phyloP scores from a whole-genome alignment of 768 basidiomycete genomes.

The Mrakia hoshinonis region DNA sequence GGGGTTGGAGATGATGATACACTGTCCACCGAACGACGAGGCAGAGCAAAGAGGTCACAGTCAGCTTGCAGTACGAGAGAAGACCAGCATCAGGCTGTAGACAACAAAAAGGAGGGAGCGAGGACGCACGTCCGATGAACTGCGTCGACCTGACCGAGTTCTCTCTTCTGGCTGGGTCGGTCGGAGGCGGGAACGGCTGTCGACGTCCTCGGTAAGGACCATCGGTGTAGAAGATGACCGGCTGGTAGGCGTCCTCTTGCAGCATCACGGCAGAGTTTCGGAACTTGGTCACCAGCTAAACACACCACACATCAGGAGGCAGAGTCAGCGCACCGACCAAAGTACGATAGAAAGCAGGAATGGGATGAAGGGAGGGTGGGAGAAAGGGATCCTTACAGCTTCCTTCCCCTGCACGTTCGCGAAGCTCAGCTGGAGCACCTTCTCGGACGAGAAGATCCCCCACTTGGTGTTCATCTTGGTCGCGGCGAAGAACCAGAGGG shows the following conservation, averaged over 20 bases:
- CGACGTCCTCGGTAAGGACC: neutral
- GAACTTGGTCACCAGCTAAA: conserved; percentile 12
- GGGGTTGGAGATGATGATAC: neutral
- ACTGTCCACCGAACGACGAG: neutral
- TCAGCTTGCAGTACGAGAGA: too few species aligned
- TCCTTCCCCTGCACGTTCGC: conserved; percentile 18
- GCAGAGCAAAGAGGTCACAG: neutral
- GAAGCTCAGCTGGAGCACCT: conserved; percentile 12
- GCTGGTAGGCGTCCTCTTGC: conserved; percentile 11
- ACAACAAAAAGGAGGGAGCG: neutral
- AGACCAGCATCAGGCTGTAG: neutral
- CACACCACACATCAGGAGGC: neutral
- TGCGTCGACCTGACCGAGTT: conserved; percentile 2
- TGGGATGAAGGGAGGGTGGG: neutral
- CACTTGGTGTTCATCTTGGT: conserved; percentile 12
- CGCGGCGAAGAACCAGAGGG: neutral
- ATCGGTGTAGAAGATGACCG: conserved; percentile 6
- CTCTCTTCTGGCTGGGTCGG: conserved; percentile 8
- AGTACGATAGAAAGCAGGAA: too few species aligned
- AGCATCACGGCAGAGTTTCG: conserved; percentile 18
- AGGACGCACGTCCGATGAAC: neutral
- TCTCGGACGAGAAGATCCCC: conserved; percentile 20
- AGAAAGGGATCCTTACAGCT: neutral
- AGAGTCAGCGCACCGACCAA: neutral
- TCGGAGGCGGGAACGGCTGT: conserved; percentile 16